Evolutionary conservation across 2,329 filamentous ascomycete genomes (phyloP).

Genomic region (Ilyonectria robusta): DNA sequence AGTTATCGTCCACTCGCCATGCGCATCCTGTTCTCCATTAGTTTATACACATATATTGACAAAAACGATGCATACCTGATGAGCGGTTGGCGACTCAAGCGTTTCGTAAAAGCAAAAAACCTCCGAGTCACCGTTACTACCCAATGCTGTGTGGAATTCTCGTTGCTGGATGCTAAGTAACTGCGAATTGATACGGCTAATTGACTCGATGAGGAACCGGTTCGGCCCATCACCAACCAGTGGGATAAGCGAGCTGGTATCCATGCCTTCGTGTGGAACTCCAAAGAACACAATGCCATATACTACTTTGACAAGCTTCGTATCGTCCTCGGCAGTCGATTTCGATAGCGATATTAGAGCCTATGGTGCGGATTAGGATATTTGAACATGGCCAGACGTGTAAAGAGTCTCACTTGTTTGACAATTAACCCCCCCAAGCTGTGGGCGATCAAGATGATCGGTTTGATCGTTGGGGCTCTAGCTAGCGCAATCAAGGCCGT

Average conservation of each 20-base stretch:
- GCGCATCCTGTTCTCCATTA: constrained; percentile 26
- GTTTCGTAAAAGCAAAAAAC: constrained; percentile 48
- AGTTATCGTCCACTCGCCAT: constrained; percentile 42
- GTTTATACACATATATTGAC: background rate
- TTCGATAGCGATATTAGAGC: constrained; percentile 12
- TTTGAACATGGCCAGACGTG: too few relatives aligned
- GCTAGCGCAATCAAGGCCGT: constrained; percentile 1
- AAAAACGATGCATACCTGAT: constrained; percentile 27
- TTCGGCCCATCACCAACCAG: constrained; percentile 31
- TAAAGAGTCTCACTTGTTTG: constrained; percentile 13
- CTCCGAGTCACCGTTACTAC: constrained; percentile 29
- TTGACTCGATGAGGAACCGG: constrained; percentile 25
- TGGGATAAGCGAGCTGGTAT: constrained; percentile 22
- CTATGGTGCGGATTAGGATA: constrained; percentile 3
- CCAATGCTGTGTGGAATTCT: constrained; percentile 28
- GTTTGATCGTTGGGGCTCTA: background rate
- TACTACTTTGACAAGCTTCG: constrained; percentile 1
- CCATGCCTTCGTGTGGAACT: constrained; percentile 30
- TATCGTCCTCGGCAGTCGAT: constrained; percentile 8
- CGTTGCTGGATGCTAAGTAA: constrained; percentile 16
- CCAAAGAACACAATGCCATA: constrained; percentile 31
- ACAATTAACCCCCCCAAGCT: constrained; percentile 24
- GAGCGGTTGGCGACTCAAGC: constrained; percentile 40
- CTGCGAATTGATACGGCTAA: constrained; percentile 18
- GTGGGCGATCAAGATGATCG: constrained; percentile 23